Base-by-base conservation (phyloP, 306 rosid genomes). In the Malus sieversii region DNA sequence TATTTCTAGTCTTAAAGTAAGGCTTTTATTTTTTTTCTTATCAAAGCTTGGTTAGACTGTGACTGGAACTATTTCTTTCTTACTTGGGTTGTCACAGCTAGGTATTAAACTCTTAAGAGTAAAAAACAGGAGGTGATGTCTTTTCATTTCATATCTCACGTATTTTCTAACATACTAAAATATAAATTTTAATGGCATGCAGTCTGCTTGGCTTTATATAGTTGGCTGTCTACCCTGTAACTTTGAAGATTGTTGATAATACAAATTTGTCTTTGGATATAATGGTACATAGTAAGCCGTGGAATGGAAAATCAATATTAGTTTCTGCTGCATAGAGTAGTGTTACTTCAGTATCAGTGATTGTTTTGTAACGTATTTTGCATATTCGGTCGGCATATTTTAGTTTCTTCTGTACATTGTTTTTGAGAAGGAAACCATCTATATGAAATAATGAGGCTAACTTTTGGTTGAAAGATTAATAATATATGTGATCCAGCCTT, bases 1-100 rank as follows among this genome's bases (percentile, higher is more conserved):
- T 83, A 77, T 84, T 53, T 73, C 87, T 87, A 75, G 87, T 52
- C 75, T 75, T 55, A 68, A 62, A 77, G 81, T 68, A 74, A 74
- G 74, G 68, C 72, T 45, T 65, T 64, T 18, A 3, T 27, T 35
- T 52, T 61, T 66, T 80, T 46, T 20, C 64, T 66, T 6, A 58
- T 66, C 64, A 64, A 75, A 76, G 73, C 79, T 64, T 23, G 23
- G 65, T 52, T 40, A 25, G 8, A 76, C 53, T 18, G 27, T 9
- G 44, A 52, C 46, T 19, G 61, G 61, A 70, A 52, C 27, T 9
- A 74, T 74, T 22, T 61, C 44, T 40, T 66, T 22, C 64, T 75
- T n/a, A 4, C 30, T 69, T 52, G 4, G 20, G 60, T 22, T 0
- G 40, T 69, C 42, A 48, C 19, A 27, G 45, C 14, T 64, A 18